These are phyloP conservation scores for Colletotrichum sp. DNA, from an alignment of 2,329 filamentous ascomycete species.

Conservation along the genomic window DNA sequence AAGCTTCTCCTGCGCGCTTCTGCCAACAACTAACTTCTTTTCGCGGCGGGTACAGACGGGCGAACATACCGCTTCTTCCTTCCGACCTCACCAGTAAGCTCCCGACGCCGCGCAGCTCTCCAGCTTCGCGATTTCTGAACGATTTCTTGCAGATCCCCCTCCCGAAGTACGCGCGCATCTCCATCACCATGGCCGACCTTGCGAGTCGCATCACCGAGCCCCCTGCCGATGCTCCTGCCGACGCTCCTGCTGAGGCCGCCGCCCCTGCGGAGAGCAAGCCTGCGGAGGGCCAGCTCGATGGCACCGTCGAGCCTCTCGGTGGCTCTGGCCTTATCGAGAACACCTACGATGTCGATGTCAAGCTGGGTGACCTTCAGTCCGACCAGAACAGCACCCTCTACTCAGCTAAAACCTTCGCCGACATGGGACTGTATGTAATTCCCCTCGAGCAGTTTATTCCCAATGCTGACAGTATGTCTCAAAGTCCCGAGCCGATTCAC, in stretches of 20 bases:
- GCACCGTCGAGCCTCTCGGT: slow-evolving; percentile 37
- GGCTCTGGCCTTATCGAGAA: slow-evolving; percentile 70
- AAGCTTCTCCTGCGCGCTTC: neutral
- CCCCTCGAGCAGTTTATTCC: neutral
- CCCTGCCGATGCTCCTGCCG: slow-evolving; percentile 19
- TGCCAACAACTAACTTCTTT: neutral
- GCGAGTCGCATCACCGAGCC: slow-evolving; percentile 58
- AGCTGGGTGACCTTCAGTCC: slow-evolving; percentile 85
- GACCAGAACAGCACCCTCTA: slow-evolving; percentile 88
- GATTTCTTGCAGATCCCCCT: neutral
- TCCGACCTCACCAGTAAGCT: slow-evolving; percentile 1
- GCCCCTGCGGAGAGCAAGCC: slow-evolving; percentile 21
- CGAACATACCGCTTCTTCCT: slow-evolving; percentile 9
- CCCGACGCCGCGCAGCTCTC: slow-evolving; percentile 19
- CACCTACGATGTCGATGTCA: slow-evolving; percentile 89
- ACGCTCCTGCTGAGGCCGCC: slow-evolving; percentile 25
- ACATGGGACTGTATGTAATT: slow-evolving; percentile 78
- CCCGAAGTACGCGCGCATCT: neutral
- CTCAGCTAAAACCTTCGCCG: slow-evolving; percentile 83
- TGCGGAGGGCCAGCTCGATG: slow-evolving; percentile 36
- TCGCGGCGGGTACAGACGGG: neutral
- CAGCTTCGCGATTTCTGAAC: neutral
- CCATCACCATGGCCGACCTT: slow-evolving; percentile 49
- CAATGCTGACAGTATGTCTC: neutral
- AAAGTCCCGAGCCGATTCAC: slow-evolving; percentile 61